Percentiles rank a stretch among this genome's conserved stretches.
These are phyloP conservation scores for Trypanosoma rangeli DNA, from an alignment of 208 protist genomes.

Conservation along the genomic window DNA sequence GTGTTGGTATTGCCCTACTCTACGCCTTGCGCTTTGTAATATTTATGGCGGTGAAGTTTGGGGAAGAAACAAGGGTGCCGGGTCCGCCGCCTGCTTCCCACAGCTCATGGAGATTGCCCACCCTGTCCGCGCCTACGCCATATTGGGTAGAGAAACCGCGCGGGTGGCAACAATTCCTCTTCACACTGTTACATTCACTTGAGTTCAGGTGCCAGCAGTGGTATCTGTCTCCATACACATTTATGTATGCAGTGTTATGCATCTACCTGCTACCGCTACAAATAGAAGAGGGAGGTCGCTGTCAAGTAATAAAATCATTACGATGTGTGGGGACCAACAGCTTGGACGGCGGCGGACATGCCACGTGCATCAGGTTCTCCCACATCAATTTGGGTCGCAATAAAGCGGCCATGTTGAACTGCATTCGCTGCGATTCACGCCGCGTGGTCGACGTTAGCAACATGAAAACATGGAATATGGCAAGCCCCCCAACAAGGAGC, in stretches of 20 bases:
- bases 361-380: slow-evolving; percentile 23
- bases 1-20: neutral
- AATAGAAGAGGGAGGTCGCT: neutral
- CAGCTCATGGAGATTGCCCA: neutral
- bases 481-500: slow-evolving; percentile 55
- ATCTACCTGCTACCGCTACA: too few relatives aligned
- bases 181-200: too few relatives aligned
- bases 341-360: slow-evolving; percentile 25
- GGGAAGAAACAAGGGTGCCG: too few relatives aligned
- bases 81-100: too few relatives aligned
- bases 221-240: too few relatives aligned
- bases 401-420: neutral
- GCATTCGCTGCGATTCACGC: slow-evolving; percentile 24
- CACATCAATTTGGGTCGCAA: slow-evolving; percentile 14
- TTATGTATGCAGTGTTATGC: too few relatives aligned
- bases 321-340: neutral
- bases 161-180: too few relatives aligned
- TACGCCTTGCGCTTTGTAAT: too few relatives aligned
- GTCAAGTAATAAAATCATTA: neutral
- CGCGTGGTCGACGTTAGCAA: slow-evolving; percentile 44
- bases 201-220: too few relatives aligned
- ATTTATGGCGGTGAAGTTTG: too few relatives aligned
- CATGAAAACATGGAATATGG: slow-evolving; percentile 57
- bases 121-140: neutral
- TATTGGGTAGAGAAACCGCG: neutral